These are phyloP conservation scores for Suhomyces maxii DNA, from an alignment of 1,139 yeast genomes.

Conservation along the genomic window DNA sequence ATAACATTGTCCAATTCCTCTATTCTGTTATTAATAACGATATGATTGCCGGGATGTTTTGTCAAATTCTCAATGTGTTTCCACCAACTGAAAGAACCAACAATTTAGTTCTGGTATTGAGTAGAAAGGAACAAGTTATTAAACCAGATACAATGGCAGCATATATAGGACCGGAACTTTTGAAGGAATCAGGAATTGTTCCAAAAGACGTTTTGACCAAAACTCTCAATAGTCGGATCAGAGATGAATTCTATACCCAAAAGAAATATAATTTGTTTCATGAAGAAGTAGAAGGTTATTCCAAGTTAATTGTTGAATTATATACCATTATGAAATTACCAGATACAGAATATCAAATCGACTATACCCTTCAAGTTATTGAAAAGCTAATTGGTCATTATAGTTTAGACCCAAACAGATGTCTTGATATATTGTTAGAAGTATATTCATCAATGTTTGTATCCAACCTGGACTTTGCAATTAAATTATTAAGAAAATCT, in stretches of 20 bases:
- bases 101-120: slow-evolving; percentile 28
- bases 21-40: slow-evolving; percentile 33
- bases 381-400: slow-evolving; percentile 73
- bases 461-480: slow-evolving; percentile 44
- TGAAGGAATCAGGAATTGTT: slow-evolving; percentile 37
- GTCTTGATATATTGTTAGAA: slow-evolving; percentile 62
- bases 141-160: slow-evolving; percentile 39
- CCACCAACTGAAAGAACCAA: slow-evolving; percentile 33
- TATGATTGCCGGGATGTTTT: slow-evolving; percentile 37
- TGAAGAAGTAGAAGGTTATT: slow-evolving; percentile 81
- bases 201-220: slow-evolving; percentile 39
- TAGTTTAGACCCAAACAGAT: slow-evolving; percentile 72
- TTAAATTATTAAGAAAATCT: slow-evolving; percentile 51
- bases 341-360: slow-evolving; percentile 44
- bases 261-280: slow-evolving; percentile 71
- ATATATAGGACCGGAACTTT: slow-evolving; percentile 37
- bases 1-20: slow-evolving; percentile 29
- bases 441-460: slow-evolving; percentile 48
- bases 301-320: slow-evolving; percentile 63
- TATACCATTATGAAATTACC: slow-evolving; percentile 41
- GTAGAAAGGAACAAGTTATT: slow-evolving; percentile 30
- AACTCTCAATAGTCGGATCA: slow-evolving; percentile 44
- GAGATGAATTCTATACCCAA: slow-evolving; percentile 65
- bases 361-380: slow-evolving; percentile 50
- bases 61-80: slow-evolving; percentile 48